These are phyloP conservation scores for Colletotrichum gigasporum DNA, from an alignment of 2,329 filamentous ascomycete genomes.

Conservation along the genomic window DNA sequence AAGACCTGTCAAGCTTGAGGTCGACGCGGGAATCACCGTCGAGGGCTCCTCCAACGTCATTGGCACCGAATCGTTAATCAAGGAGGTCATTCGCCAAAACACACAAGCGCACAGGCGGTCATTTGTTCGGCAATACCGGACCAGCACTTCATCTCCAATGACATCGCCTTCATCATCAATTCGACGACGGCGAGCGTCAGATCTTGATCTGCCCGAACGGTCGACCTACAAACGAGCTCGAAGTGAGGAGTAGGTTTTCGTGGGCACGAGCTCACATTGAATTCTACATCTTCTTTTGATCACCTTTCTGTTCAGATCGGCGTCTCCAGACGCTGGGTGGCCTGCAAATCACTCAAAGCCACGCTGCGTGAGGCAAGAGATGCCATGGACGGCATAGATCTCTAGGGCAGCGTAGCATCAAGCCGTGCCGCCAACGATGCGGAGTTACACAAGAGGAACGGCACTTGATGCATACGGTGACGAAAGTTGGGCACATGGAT, in stretches of 20 bases:
- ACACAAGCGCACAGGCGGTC: neutral
- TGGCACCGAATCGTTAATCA: constrained; percentile 44
- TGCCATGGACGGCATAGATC: too few relatives aligned
- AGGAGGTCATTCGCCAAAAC: constrained; percentile 38
- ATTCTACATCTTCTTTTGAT: too few relatives aligned
- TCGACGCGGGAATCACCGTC: constrained; percentile 57
- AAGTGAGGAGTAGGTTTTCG: constrained; percentile 32
- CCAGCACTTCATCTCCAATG: neutral
- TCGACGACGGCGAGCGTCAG: constrained; percentile 33
- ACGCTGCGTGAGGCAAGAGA: too few relatives aligned
- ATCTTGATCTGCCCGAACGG: constrained; percentile 31
- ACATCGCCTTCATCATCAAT: neutral
- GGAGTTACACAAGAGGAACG: too few relatives aligned
- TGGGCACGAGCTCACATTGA: too few relatives aligned
- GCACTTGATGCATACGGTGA: too few relatives aligned
- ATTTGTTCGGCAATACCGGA: neutral
- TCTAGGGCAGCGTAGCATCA: too few relatives aligned
- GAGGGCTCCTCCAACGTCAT: constrained; percentile 55
- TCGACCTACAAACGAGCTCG: constrained; percentile 36
- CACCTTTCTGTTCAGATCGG: too few relatives aligned
- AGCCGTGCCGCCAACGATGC: too few relatives aligned
- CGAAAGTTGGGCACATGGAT: too few relatives aligned
- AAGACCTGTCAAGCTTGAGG: constrained; percentile 50
- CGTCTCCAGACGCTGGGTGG: too few relatives aligned
- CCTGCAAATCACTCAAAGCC: too few relatives aligned